A percentile compares a stretch with the other conserved stretches of the same genome.
Conservation (phyloP, 306 rosid species). For the Castanospermum australe region DNA sequence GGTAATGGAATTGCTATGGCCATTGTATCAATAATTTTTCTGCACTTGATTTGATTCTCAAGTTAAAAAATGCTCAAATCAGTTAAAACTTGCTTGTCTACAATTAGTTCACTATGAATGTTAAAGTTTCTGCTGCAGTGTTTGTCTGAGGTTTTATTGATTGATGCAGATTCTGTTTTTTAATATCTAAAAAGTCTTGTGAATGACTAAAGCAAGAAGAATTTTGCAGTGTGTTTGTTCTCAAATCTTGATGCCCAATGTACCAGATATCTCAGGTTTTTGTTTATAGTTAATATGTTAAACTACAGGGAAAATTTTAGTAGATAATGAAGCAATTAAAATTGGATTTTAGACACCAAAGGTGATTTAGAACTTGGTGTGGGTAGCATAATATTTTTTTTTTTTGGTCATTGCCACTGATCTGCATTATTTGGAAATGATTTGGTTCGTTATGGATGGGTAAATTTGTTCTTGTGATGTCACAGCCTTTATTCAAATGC, state of each 20-base stretch:
- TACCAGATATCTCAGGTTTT: background rate
- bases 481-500: background rate
- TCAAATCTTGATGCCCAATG: background rate
- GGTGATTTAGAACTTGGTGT: background rate
- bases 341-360: background rate
- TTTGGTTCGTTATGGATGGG: background rate
- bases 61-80: background rate
- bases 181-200: background rate
- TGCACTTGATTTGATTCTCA: background rate
- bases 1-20: slow-evolving; percentile 41
- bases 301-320: background rate
- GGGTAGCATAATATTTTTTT: background rate
- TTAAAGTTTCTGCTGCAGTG: background rate
- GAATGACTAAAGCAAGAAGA: background rate
- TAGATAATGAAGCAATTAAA: background rate
- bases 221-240: background rate
- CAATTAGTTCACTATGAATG: background rate
- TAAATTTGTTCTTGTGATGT: background rate
- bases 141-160: background rate
- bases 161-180: background rate
- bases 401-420: background rate
- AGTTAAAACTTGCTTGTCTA: background rate
- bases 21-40: slow-evolving; percentile 1
- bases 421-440: background rate
- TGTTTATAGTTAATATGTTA: background rate